Evolutionary conservation across 345 rosid species (phyloP).

Genomic region (Ailanthus altissimus): DNA sequence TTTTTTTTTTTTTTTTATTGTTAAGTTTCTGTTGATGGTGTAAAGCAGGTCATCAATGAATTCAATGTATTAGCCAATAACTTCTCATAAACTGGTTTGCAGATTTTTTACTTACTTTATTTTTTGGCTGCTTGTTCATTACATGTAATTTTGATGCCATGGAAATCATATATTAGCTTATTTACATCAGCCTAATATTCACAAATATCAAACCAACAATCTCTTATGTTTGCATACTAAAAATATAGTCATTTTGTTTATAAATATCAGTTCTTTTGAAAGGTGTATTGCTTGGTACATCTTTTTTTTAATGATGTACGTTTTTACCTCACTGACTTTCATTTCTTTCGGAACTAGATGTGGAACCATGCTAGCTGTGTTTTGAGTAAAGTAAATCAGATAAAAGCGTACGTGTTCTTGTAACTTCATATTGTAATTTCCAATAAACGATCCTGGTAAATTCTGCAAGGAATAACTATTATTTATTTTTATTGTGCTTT

Average conservation of each 20-base stretch:
- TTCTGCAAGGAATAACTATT: slow-evolving; percentile 5
- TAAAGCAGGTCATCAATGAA: not conserved
- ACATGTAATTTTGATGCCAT: not conserved
- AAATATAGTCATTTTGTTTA: not conserved
- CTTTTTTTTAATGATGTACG: not conserved
- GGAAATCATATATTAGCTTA: not conserved
- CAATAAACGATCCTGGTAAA: not conserved
- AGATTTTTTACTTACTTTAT: not conserved
- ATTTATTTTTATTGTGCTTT: slow-evolving; percentile 2
- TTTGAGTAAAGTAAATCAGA: slow-evolving; percentile 73
- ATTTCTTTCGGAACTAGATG: slow-evolving; percentile 50
- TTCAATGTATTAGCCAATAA: not conserved
- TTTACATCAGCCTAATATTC: not conserved
- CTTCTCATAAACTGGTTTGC: not conserved
- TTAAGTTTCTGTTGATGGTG: not conserved
- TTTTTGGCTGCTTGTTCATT: not conserved
- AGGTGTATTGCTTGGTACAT: not conserved
- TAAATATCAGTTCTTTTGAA: not conserved
- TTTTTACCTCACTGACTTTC: slow-evolving; percentile 14
- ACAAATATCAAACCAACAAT: not conserved
- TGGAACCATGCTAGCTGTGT: slow-evolving; percentile 88
- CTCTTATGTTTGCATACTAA: not conserved
- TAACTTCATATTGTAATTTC: slow-evolving; percentile 5
- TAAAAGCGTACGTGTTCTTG: slow-evolving; percentile 61
- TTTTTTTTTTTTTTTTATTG: not conserved